Conservation (phyloP, 2,329 filamentous ascomycete species). For the Colletotrichum shisoi region DNA sequence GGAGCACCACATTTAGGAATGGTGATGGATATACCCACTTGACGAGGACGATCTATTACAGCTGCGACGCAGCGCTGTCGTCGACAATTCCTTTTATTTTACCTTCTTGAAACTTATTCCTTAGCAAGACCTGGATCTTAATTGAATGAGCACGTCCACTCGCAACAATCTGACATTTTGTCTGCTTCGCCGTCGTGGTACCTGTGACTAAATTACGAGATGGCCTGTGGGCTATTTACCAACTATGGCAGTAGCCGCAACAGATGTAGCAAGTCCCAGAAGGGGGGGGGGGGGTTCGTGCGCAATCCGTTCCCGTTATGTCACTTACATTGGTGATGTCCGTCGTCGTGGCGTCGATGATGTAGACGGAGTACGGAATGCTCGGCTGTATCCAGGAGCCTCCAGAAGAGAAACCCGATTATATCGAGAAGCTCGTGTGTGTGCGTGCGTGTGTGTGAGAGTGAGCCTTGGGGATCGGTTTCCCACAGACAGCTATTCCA, state of each 20-base stretch:
- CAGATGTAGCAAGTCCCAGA: neutral
- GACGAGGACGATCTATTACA: conserved; percentile 9
- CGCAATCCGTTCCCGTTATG: neutral
- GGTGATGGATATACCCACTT: conserved; percentile 37
- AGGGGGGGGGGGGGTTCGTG: neutral
- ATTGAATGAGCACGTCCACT: neutral
- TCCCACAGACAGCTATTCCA: neutral
- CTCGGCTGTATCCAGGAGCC: neutral
- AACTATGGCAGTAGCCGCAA: neutral
- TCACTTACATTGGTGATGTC: neutral
- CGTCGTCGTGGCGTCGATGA: neutral
- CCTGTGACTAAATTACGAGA: neutral
- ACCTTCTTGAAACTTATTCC: neutral
- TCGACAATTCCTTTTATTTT: neutral
- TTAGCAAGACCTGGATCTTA: neutral
- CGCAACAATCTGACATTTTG: neutral
- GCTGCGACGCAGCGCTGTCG: conserved; percentile 17
- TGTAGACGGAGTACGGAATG: neutral
- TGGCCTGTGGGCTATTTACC: neutral
- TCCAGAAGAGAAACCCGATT: neutral
- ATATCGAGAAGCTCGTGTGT: neutral
- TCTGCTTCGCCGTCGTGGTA: neutral
- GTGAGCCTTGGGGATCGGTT: too few species aligned
- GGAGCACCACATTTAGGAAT: conserved; percentile 18
- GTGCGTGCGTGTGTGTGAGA: neutral